Conservation (phyloP, 495 filamentous ascomycete genomes). For the Podospora conica region DNA sequence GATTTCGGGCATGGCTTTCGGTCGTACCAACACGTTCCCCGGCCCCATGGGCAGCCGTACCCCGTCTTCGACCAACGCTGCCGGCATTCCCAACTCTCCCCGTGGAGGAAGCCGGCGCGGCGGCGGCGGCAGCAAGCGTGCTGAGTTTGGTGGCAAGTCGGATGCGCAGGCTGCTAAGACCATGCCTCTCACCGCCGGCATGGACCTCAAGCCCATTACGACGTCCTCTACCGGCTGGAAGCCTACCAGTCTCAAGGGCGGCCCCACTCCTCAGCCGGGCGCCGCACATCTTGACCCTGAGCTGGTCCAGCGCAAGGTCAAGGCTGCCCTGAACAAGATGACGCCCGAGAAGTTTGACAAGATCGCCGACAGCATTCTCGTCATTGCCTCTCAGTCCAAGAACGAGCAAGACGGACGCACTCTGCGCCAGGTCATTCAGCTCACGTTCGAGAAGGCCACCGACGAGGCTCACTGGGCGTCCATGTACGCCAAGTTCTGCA, state of each 20-base stretch:
- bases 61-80: constrained; percentile 44
- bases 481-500: constrained; percentile 99
- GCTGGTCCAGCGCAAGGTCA: constrained; percentile 97
- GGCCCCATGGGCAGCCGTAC: constrained; percentile 45
- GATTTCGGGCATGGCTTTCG: constrained; percentile 47
- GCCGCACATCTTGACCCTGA: constrained; percentile 83
- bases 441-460: constrained; percentile 98
- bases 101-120: constrained; percentile 46
- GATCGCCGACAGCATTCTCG: constrained; percentile 87
- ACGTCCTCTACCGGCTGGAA: constrained; percentile 78
- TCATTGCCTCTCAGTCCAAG: constrained; percentile 91
- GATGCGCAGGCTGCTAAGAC: constrained; percentile 64
- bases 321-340: constrained; percentile 99
- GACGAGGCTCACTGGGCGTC: constrained; percentile 98
- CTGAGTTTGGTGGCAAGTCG: constrained; percentile 44
- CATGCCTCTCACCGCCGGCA: constrained; percentile 81
- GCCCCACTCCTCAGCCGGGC: constrained; percentile 36
- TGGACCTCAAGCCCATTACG: constrained; percentile 73
- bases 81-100: constrained; percentile 42
- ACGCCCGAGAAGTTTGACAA: constrained; percentile 98
- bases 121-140: constrained; percentile 50
- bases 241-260: constrained; percentile 58
- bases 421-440: constrained; percentile 93
- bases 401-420: constrained; percentile 92
- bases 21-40: constrained; percentile 54